Evolutionary conservation across 2,329 filamentous ascomycete species (phyloP).

Genomic region (Phialemonium atrogriseum): DNA sequence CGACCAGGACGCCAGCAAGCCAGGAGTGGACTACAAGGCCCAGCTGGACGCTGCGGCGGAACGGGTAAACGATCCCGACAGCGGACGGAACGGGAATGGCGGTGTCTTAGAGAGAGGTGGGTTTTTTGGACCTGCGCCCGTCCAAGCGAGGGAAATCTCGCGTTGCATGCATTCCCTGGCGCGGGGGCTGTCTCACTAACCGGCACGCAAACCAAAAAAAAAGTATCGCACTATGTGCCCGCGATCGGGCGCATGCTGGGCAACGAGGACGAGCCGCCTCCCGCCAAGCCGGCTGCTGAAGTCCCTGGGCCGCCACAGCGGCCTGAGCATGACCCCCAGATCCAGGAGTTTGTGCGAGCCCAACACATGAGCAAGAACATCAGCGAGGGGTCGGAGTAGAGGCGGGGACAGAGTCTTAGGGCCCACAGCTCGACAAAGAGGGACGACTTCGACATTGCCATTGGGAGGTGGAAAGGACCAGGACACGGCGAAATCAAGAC

Average conservation of each 20-base stretch:
- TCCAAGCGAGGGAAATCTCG: too few relatives aligned
- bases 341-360: conserved; percentile 44
- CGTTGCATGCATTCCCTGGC: too few relatives aligned
- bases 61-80: conserved; percentile 1
- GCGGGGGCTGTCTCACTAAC: too few relatives aligned
- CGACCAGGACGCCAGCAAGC: too few relatives aligned
- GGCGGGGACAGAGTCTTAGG: conserved; percentile 1
- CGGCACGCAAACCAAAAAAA: conserved; percentile 3
- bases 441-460: too few relatives aligned
- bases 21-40: conserved; percentile 31
- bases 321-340: conserved; percentile 37
- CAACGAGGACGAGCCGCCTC: conserved; percentile 9
- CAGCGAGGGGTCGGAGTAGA: conserved; percentile 3
- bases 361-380: conserved; percentile 39
- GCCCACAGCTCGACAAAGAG: too few relatives aligned
- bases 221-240: conserved; percentile 31
- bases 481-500: too few relatives aligned
- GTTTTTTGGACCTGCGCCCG: too few relatives aligned
- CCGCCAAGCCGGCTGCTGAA: conserved; percentile 10
- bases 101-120: conserved; percentile 35
- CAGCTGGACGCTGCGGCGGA: conserved; percentile 33
- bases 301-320: conserved; percentile 35
- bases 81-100: too few relatives aligned
- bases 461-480: too few relatives aligned
- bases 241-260: conserved; percentile 32